phyloP scores from a whole-genome alignment of 73 alveolate genomes.

The Stentor coeruleus region DNA sequence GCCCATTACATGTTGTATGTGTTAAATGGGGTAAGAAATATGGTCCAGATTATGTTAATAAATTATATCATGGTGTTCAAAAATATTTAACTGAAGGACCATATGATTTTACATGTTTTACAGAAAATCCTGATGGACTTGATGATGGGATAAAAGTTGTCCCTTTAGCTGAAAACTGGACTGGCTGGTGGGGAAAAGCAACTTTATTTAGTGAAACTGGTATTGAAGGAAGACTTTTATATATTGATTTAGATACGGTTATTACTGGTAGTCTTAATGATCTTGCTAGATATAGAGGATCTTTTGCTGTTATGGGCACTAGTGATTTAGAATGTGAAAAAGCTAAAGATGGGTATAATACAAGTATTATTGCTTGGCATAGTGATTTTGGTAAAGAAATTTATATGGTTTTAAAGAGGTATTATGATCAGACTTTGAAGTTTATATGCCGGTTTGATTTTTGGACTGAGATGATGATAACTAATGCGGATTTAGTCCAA shows the following conservation, averaged over 20 bases:
- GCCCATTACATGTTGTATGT: conserved; percentile 42
- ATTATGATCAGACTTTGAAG: conserved; percentile 42
- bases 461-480: conserved; percentile 62
- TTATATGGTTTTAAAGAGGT: conserved; percentile 32
- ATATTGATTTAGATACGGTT: conserved; percentile 75
- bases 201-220: conserved; percentile 43
- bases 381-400: conserved; percentile 43
- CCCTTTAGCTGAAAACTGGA: conserved; percentile 48
- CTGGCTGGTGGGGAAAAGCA: conserved; percentile 84
- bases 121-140: conserved; percentile 61
- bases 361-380: conserved; percentile 57
- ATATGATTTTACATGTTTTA: conserved; percentile 58
- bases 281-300: conserved; percentile 35
- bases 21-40: conserved; percentile 79
- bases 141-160: conserved; percentile 39
- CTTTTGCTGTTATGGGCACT: conserved; percentile 60
- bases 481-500: conserved; percentile 50
- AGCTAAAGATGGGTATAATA: conserved; percentile 59
- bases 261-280: conserved; percentile 59
- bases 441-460: conserved; percentile 63
- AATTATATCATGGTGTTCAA: conserved; percentile 51
- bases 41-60: conserved; percentile 69
- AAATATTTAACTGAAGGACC: conserved; percentile 35
- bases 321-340: conserved; percentile 63
- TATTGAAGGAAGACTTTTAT: conserved; percentile 41